Evolutionary conservation across 129 eudicot species (phyloP).

Genomic region (Kitagawia praeruptora): DNA sequence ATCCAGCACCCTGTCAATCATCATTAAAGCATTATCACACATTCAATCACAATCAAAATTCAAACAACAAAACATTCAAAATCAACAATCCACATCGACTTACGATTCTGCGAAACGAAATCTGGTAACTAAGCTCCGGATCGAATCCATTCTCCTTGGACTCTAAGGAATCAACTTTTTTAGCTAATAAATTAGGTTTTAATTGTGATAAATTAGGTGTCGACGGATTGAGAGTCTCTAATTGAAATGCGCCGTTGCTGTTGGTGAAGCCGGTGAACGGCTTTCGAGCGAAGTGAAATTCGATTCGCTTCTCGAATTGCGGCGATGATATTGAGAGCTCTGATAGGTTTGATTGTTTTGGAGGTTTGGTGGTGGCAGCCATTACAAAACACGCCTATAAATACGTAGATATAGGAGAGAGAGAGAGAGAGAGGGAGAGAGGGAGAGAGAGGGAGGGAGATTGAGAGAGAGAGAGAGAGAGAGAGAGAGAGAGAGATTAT

Average conservation of each 20-base stretch:
- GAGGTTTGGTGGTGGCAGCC: not conserved
- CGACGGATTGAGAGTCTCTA: slow-evolving; percentile 66
- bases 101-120: slow-evolving; percentile 62
- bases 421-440: not conserved
- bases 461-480: not conserved
- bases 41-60: not conserved
- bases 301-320: slow-evolving; percentile 28
- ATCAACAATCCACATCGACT: slow-evolving; percentile 13
- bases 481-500: not conserved
- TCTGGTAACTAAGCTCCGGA: slow-evolving; percentile 55
- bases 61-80: not conserved
- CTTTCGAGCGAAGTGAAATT: slow-evolving; percentile 65
- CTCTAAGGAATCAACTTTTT: slow-evolving; percentile 34
- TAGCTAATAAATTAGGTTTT: not conserved
- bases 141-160: slow-evolving; percentile 33
- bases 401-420: not conserved
- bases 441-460: not conserved
- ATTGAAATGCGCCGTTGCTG: slow-evolving; percentile 40
- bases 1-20: slow-evolving; percentile 79
- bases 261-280: slow-evolving; percentile 41
- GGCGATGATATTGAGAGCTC: not conserved
- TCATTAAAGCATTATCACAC: not conserved
- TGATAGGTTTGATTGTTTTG: not conserved
- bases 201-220: slow-evolving; percentile 11
- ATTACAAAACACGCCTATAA: not conserved